These are phyloP conservation scores for Kwoniella sp. DNA, from an alignment of 768 basidiomycete species.

Conservation along the genomic window DNA sequence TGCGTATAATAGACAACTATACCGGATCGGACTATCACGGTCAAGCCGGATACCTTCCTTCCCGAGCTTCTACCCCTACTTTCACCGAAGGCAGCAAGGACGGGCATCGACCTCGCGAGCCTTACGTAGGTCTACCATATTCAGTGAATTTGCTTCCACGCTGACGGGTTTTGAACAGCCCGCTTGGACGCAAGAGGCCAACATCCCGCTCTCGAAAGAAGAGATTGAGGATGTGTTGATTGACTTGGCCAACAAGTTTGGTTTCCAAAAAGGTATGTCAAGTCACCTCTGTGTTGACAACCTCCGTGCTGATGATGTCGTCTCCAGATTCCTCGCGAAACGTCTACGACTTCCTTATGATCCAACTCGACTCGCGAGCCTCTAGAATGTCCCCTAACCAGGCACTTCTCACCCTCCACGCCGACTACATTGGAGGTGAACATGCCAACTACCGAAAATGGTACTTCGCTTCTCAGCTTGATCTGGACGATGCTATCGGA, in stretches of 20 bases:
- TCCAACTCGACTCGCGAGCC: slow-evolving; percentile 90
- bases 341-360: slow-evolving; percentile 96
- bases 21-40: slow-evolving; percentile 42
- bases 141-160: too few relatives aligned
- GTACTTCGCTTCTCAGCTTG: slow-evolving; percentile 99
- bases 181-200: slow-evolving; percentile 87
- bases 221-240: slow-evolving; percentile 98
- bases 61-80: slow-evolving; percentile 74
- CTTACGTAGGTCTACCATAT: slow-evolving; percentile 67
- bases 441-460: slow-evolving; percentile 99
- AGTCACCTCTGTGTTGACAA: slow-evolving; percentile 59
- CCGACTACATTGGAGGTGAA: slow-evolving; percentile 98
- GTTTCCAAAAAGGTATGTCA: slow-evolving; percentile 78
- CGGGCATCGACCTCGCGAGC: slow-evolving; percentile 64
- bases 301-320: slow-evolving; percentile 1
- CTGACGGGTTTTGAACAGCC: slow-evolving; percentile 57
- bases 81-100: slow-evolving; percentile 68
- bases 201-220: slow-evolving; percentile 97
- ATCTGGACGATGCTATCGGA: slow-evolving; percentile 96
- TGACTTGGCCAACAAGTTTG: slow-evolving; percentile 97
- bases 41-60: slow-evolving; percentile 59
- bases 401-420: slow-evolving; percentile 90
- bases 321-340: slow-evolving; percentile 55
- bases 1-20: slow-evolving; percentile 25
- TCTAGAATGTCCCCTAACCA: slow-evolving; percentile 97